A percentile compares a stretch with the other conserved stretches of the same genome.
phyloP scores from a whole-genome alignment of 2,329 filamentous ascomycete genomes.

The Metarhizium anisopliae region DNA sequence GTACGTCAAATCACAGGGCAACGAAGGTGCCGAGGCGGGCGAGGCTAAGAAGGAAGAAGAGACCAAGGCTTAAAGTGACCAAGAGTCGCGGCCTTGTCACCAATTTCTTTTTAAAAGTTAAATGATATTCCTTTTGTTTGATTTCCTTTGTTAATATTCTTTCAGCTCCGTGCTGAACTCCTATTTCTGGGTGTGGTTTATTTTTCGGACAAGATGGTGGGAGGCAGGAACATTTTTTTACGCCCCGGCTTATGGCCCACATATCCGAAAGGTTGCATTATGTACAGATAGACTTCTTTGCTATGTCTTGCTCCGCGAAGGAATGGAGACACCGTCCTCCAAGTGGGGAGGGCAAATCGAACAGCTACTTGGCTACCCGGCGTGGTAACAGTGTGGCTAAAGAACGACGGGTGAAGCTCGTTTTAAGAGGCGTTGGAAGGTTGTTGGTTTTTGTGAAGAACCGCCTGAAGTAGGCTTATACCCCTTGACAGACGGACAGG shows the following conservation, averaged over 20 bases:
- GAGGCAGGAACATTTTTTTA: slow-evolving; percentile 2
- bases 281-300: slow-evolving; percentile 34
- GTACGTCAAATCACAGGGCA: slow-evolving; percentile 81
- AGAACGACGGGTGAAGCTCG: background rate
- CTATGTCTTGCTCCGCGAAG: slow-evolving; percentile 23
- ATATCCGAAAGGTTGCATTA: slow-evolving; percentile 18
- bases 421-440: slow-evolving; percentile 30
- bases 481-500: slow-evolving; percentile 16
- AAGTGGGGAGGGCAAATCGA: slow-evolving; percentile 14
- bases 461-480: slow-evolving; percentile 29
- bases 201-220: slow-evolving; percentile 4
- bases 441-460: slow-evolving; percentile 26
- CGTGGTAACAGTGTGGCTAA: slow-evolving; percentile 2
- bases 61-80: slow-evolving; percentile 29
- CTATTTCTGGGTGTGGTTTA: slow-evolving; percentile 3
- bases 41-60: slow-evolving; percentile 42
- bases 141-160: slow-evolving; percentile 6
- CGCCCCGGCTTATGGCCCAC: background rate
- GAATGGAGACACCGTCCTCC: slow-evolving; percentile 22
- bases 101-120: slow-evolving; percentile 4
- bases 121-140: slow-evolving; percentile 17
- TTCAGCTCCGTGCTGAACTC: slow-evolving; percentile 1
- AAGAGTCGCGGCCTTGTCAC: background rate
- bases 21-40: slow-evolving; percentile 22
- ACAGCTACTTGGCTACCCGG: slow-evolving; percentile 2